Conservation (phyloP, 371 early-diverging fungal genomes). For the Mucor sp. region DNA sequence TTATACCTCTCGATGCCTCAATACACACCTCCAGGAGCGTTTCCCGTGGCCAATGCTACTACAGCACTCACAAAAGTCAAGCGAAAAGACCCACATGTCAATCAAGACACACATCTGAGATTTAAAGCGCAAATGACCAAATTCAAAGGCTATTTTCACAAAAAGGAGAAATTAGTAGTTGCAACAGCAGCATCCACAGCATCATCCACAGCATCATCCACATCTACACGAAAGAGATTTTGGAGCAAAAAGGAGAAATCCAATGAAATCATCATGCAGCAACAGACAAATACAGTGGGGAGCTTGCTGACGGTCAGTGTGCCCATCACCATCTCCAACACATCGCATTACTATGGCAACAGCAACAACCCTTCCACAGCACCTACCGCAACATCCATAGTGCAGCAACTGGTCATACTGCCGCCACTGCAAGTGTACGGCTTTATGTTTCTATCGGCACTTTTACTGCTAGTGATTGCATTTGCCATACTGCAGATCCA, state of each 20-base stretch:
- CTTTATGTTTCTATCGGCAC: not conserved
- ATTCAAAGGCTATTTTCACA: not conserved
- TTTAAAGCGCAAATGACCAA: constrained; percentile 1
- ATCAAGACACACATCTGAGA: not conserved
- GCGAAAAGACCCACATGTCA: not conserved
- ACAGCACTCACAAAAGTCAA: not conserved
- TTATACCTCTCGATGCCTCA: not conserved
- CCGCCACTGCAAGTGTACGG: constrained; percentile 3
- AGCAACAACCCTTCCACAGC: not conserved
- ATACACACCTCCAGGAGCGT: not conserved
- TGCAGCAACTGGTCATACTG: constrained; percentile 2
- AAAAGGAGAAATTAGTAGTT: not conserved
- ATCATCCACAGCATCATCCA: not conserved
- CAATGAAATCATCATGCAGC: not conserved
- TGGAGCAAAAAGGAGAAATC: not conserved
- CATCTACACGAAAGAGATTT: not conserved
- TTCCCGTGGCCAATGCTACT: not conserved
- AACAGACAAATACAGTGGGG: not conserved
- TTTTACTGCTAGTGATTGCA: constrained; percentile 6
- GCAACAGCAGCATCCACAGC: no score
- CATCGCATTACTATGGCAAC: constrained; percentile 2
- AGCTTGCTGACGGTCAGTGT: constrained; percentile 3
- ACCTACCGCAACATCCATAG: not conserved
- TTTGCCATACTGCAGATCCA: constrained; percentile 10
- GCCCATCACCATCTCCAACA: constrained; percentile 8